Conservation (phyloP, 192 early-diverging fungal genomes). For the Funneliformis geosporum region DNA sequence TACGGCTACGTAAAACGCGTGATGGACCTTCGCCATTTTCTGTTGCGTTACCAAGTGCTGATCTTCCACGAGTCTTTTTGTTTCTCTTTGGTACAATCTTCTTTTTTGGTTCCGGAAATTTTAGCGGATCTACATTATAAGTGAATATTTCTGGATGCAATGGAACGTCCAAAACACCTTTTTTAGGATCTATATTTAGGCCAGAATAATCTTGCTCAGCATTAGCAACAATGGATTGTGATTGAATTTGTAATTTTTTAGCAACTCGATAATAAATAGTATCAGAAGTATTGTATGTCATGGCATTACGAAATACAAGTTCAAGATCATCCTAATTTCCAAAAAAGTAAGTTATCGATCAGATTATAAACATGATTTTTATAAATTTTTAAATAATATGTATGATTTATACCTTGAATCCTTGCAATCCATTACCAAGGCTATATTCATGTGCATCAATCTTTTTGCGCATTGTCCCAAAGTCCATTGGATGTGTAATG, state of each 20-base stretch:
- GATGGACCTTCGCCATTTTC: background rate
- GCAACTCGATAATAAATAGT: constrained; percentile 74
- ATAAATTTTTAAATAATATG: background rate
- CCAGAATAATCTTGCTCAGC: constrained; percentile 48
- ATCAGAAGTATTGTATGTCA: constrained; percentile 73
- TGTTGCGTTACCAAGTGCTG: background rate
- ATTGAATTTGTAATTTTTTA: constrained; percentile 48
- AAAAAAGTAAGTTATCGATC: background rate
- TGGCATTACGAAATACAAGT: constrained; percentile 72
- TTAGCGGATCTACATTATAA: constrained; percentile 43
- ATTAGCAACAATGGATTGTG: constrained; percentile 41
- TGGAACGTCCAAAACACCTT: constrained; percentile 45
- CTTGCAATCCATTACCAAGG: constrained; percentile 35
- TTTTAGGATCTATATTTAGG: constrained; percentile 40
- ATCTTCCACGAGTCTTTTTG: background rate
- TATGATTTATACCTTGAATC: constrained; percentile 44
- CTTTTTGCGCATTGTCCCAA: constrained; percentile 64
- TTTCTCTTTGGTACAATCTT: background rate
- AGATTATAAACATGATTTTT: background rate
- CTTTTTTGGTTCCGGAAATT: background rate
- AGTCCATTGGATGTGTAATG: constrained; percentile 74
- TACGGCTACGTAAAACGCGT: background rate
- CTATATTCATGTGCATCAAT: constrained; percentile 51
- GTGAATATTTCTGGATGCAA: constrained; percentile 57
- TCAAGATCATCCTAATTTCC: constrained; percentile 60